These are phyloP conservation scores for Apiotrichum veenhuisii DNA, from an alignment of 1,284 basidiomycete species.

Conservation along the genomic window DNA sequence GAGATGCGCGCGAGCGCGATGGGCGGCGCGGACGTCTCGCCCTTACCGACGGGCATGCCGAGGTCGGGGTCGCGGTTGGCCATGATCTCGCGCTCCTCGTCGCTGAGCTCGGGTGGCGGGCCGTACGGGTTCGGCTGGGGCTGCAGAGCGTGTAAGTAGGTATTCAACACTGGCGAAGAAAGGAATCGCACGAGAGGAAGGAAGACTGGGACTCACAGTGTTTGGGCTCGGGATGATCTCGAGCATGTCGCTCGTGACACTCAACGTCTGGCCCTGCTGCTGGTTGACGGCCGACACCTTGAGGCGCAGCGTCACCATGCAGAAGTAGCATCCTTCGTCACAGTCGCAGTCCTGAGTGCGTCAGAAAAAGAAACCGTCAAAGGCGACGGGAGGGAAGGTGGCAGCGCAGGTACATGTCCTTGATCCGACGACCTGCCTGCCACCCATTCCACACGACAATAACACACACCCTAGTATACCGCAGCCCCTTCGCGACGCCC, in stretches of 20 bases:
- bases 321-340: constrained; percentile 51
- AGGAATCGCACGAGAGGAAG: neutral
- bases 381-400: neutral
- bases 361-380: neutral
- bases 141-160: constrained; percentile 7
- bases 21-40: constrained; percentile 62
- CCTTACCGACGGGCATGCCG: constrained; percentile 82
- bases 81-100: constrained; percentile 40
- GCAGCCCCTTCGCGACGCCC: constrained; percentile 77
- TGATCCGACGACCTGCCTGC: neutral
- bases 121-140: constrained; percentile 35
- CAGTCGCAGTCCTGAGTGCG: constrained; percentile 46
- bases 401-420: neutral
- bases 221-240: constrained; percentile 40
- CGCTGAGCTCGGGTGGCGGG: constrained; percentile 33
- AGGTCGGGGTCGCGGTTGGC: constrained; percentile 68
- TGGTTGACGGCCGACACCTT: constrained; percentile 30
- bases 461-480: constrained; percentile 53
- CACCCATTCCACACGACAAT: neutral
- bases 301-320: constrained; percentile 46
- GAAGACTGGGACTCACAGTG: constrained; percentile 15
- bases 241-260: constrained; percentile 48
- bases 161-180: no score
- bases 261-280: constrained; percentile 33
- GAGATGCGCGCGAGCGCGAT: constrained; percentile 89